Evolutionary conservation across 1,284 basidiomycete species (phyloP).

Genomic region (Sutorius eximius): DNA sequence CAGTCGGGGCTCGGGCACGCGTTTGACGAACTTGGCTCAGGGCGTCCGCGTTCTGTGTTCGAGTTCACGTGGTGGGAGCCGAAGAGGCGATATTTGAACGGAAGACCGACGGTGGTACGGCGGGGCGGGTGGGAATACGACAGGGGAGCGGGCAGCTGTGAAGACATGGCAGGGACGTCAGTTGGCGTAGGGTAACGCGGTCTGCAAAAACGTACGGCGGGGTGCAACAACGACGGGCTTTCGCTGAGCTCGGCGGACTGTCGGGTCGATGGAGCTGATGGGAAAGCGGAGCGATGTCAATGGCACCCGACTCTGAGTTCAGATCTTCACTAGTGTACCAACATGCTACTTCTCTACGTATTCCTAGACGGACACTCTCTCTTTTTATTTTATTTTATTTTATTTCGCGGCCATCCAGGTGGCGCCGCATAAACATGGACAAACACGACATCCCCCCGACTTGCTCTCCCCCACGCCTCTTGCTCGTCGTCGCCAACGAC

Average conservation of each 20-base stretch:
- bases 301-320: slow-evolving; percentile 30
- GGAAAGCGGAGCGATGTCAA: slow-evolving; percentile 17
- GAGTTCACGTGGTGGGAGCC: slow-evolving; percentile 38
- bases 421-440: slow-evolving; percentile 24
- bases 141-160: slow-evolving; percentile 14
- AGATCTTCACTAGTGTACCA: slow-evolving; percentile 13
- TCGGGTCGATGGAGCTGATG: slow-evolving; percentile 28
- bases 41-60: slow-evolving; percentile 31
- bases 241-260: slow-evolving; percentile 39
- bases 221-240: slow-evolving; percentile 22
- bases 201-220: slow-evolving; percentile 29
- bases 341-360: not conserved
- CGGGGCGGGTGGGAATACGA: slow-evolving; percentile 5
- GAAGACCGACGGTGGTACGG: slow-evolving; percentile 16
- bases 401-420: slow-evolving; percentile 11
- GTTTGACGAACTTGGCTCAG: slow-evolving; percentile 39
- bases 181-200: slow-evolving; percentile 14
- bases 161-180: slow-evolving; percentile 33
- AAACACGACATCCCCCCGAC: slow-evolving; percentile 23
- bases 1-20: slow-evolving; percentile 36
- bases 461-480: slow-evolving; percentile 35
- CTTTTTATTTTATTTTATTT: too few relatives aligned
- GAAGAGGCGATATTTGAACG: slow-evolving; percentile 28
- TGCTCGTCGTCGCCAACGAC: slow-evolving; percentile 36
- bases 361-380: too few relatives aligned